Evolutionary conservation across 768 basidiomycete genomes (phyloP).

Genomic region (Gloeophyllum trabeum): DNA sequence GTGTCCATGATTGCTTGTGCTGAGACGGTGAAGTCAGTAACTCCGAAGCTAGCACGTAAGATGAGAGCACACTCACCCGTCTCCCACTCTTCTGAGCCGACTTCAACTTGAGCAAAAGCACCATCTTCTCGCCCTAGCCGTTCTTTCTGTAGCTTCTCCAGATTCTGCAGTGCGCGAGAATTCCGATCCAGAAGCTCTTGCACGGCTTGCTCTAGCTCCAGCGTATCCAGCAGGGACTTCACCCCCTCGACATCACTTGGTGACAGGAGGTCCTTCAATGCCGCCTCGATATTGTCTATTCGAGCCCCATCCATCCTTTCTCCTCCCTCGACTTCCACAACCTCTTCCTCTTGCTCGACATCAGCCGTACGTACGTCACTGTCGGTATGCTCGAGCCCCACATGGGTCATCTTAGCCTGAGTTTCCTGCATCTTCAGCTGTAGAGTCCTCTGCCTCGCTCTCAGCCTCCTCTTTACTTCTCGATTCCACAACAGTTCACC

Average conservation of each 20-base stretch:
- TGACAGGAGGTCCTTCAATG: slow-evolving; percentile 44
- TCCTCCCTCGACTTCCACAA: slow-evolving; percentile 6
- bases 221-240: slow-evolving; percentile 45
- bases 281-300: slow-evolving; percentile 22
- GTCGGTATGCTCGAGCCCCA: neutral
- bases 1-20: slow-evolving; percentile 69
- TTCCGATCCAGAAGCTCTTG: slow-evolving; percentile 61
- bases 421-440: slow-evolving; percentile 2
- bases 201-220: slow-evolving; percentile 61
- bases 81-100: slow-evolving; percentile 77
- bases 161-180: slow-evolving; percentile 44
- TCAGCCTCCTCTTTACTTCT: slow-evolving; percentile 27
- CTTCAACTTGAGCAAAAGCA: slow-evolving; percentile 34
- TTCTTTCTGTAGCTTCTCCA: slow-evolving; percentile 53
- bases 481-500: slow-evolving; percentile 47
- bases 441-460: slow-evolving; percentile 12
- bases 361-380: too few relatives aligned
- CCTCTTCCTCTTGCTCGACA: slow-evolving; percentile 6
- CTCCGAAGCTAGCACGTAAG: slow-evolving; percentile 4
- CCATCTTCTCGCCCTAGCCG: slow-evolving; percentile 38
- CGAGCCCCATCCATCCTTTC: slow-evolving; percentile 7
- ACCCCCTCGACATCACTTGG: slow-evolving; percentile 43
- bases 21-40: slow-evolving; percentile 16
- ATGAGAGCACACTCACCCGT: slow-evolving; percentile 51
- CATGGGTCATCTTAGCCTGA: neutral